Conservation (phyloP, 805 yeast species). For the Cyberlindnera suaveolens region DNA sequence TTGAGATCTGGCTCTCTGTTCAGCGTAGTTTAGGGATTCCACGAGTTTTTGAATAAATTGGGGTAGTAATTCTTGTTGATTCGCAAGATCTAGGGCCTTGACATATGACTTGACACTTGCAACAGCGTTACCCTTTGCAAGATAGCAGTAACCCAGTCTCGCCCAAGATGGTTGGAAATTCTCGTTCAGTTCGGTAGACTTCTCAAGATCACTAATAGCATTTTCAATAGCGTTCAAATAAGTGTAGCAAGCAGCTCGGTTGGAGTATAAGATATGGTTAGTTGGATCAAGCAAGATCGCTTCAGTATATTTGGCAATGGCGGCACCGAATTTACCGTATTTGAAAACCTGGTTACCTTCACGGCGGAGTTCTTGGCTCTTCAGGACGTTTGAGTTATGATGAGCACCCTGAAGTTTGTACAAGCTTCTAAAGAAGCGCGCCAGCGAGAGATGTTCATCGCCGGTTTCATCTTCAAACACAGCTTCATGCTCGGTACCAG, state of each 20-base stretch:
- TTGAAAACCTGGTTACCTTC: slow-evolving; percentile 15
- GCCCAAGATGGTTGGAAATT: slow-evolving; percentile 34
- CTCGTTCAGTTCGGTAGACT: slow-evolving; percentile 27
- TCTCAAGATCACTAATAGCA: slow-evolving; percentile 31
- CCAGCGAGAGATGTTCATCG: slow-evolving; percentile 10
- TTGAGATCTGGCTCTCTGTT: slow-evolving; percentile 14
- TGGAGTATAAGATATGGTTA: slow-evolving; percentile 29
- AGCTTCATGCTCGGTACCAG: slow-evolving; percentile 6
- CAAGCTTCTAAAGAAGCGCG: slow-evolving; percentile 11
- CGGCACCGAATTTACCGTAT: slow-evolving; percentile 18
- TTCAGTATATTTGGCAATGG: slow-evolving; percentile 32
- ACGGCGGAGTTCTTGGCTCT: slow-evolving; percentile 10
- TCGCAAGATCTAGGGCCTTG: slow-evolving; percentile 25
- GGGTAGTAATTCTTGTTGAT: slow-evolving; percentile 4
- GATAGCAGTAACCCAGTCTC: slow-evolving; percentile 30
- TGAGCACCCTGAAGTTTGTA: slow-evolving; percentile 3
- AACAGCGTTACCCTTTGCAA: slow-evolving; percentile 31
- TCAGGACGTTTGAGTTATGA: slow-evolving; percentile 2
- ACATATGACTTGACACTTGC: slow-evolving; percentile 32
- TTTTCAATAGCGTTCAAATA: slow-evolving; percentile 28
- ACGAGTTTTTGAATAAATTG: slow-evolving; percentile 13
- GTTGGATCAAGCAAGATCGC: slow-evolving; percentile 29
- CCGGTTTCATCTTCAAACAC: slow-evolving; percentile 13
- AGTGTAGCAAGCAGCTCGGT: slow-evolving; percentile 36
- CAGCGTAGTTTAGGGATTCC: slow-evolving; percentile 13